phyloP scores from a whole-genome alignment of 495 filamentous ascomycete species.

The Penicillium tannophilum region DNA sequence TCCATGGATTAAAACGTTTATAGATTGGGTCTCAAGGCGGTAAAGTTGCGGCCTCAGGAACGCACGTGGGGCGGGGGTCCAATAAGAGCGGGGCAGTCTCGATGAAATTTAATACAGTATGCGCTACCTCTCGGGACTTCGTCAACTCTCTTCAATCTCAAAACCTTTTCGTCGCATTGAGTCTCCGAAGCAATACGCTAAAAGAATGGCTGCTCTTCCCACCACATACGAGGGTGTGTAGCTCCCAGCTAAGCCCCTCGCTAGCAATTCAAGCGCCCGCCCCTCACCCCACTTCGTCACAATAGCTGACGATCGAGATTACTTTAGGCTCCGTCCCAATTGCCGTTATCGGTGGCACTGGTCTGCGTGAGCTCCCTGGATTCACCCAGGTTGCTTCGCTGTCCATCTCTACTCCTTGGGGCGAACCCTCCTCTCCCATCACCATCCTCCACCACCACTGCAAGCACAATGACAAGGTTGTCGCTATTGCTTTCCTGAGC shows the following conservation, averaged over 20 bases:
- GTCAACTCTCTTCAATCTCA: constrained; percentile 30
- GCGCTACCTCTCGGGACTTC: constrained; percentile 19
- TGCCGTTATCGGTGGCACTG: constrained; percentile 96
- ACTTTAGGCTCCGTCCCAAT: constrained; percentile 75
- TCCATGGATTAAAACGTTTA: background rate
- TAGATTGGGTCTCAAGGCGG: background rate
- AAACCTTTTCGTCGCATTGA: constrained; percentile 40
- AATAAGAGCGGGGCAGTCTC: constrained; percentile 19
- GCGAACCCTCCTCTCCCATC: constrained; percentile 85
- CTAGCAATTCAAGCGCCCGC: constrained; percentile 8
- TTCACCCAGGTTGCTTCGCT: constrained; percentile 82
- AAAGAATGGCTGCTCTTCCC: constrained; percentile 58
- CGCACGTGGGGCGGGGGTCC: constrained; percentile 20
- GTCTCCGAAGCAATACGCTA: constrained; percentile 38
- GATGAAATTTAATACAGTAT: constrained; percentile 17
- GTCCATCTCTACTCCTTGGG: constrained; percentile 83
- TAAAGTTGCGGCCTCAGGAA: constrained; percentile 19
- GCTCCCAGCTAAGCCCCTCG: background rate
- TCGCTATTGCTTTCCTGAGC: constrained; percentile 89
- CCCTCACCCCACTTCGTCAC: constrained; percentile 23
- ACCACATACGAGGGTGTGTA: constrained; percentile 55
- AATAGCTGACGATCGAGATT: constrained; percentile 17
- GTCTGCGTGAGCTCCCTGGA: constrained; percentile 69
- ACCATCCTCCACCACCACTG: constrained; percentile 80
- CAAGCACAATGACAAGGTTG: constrained; percentile 54